Evolutionary conservation across 2,329 filamentous ascomycete species (phyloP).

Genomic region (Colletotrichum lini): DNA sequence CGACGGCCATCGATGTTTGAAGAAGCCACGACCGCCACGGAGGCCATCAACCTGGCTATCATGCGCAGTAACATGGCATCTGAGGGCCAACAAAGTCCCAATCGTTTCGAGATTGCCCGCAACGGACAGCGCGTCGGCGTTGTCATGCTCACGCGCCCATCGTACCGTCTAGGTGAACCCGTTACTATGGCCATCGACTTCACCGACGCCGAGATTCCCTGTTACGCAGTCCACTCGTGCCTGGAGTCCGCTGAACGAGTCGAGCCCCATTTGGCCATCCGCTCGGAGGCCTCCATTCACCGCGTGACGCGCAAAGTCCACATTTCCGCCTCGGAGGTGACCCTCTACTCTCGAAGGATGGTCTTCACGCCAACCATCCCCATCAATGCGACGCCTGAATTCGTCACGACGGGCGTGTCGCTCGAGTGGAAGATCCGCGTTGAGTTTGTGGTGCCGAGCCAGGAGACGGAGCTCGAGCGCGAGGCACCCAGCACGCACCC

Average conservation of each 20-base stretch:
- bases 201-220: conserved; percentile 80
- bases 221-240: conserved; percentile 86
- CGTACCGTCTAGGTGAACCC: conserved; percentile 90
- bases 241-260: conserved; percentile 91
- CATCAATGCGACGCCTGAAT: conserved; percentile 86
- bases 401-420: conserved; percentile 89
- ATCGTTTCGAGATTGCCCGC: conserved; percentile 94
- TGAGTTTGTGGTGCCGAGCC: conserved; percentile 86
- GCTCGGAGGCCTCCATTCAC: conserved; percentile 88
- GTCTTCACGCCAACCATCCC: conserved; percentile 90
- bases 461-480: conserved; percentile 40
- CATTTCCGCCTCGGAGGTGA: conserved; percentile 83
- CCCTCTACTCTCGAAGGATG: conserved; percentile 83
- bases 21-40: conserved; percentile 77
- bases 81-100: conserved; percentile 83
- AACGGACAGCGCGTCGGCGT: conserved; percentile 94
- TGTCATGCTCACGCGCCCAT: conserved; percentile 88
- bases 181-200: conserved; percentile 91
- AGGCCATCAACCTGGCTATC: conserved; percentile 92
- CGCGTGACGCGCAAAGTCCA: conserved; percentile 89
- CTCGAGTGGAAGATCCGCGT: conserved; percentile 91
- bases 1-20: conserved; percentile 70
- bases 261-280: conserved; percentile 83
- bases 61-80: conserved; percentile 81
- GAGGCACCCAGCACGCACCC: conserved; percentile 54